Evolutionary conservation across 129 eudicot species (phyloP), one percentile per base, ranked within the genome.

Genomic region (Heracleum sosnowskyi): DNA sequence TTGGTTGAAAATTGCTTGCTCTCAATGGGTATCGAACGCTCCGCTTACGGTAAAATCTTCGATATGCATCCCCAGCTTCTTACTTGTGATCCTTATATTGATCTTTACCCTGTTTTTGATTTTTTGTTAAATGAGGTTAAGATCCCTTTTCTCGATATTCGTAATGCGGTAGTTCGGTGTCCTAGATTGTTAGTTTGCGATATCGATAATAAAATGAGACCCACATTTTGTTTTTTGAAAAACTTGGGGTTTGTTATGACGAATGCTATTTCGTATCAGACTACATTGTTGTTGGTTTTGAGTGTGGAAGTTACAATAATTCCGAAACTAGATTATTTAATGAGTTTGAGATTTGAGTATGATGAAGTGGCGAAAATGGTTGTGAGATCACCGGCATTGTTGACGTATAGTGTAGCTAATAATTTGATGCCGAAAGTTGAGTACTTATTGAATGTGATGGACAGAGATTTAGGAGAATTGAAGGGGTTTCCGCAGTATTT

Each of bases 401-500:
- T 96, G 81, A 90, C 93, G 1, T 90, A 83, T 33, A 96, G 97
- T 51, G 81, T 96, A 62, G 97, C 85, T 81, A 88, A 88, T 39
- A 96, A 92, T 79, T 92, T 76, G 12, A 81, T 79, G 88, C 97
- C 95, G 0, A 96, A 96, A 81, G 78, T 79, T 24, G 97, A 89
- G 24, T 96, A 87, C 83, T 96, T 92, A 80, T 28, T 89, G 81
- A 75, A 77, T 76, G 97, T 90, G 73, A 96, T 96, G 99, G 86
- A 89, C 24, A 92, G 97, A 86, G 84, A 89, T 77, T 82, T 96
- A 74, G 81, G 35, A n/a, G 93, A 90, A 63, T 80, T 96, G 76
- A 90, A 85, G 85, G 79, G 69, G 85, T 96, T 96, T 86, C 99
- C 97, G 11, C 99, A 96, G 84, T 93, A 84, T 82, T 92, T 96